phyloP scores from a whole-genome alignment of 129 eudicot species.

The Flaveria brownii region DNA sequence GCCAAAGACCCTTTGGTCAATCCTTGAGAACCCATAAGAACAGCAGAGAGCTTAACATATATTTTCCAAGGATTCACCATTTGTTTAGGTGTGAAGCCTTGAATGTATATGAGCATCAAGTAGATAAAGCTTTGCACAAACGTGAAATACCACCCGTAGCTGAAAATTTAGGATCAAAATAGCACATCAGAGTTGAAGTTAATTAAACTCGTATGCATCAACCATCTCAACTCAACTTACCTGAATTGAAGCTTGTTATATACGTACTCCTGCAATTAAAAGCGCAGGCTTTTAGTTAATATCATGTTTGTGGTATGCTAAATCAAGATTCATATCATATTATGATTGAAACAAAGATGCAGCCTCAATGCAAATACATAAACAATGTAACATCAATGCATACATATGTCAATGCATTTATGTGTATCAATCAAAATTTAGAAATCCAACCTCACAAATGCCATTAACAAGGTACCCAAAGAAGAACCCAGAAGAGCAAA shows the following conservation, averaged over 20 bases:
- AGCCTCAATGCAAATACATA: neutral
- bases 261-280: conserved; percentile 49
- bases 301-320: neutral
- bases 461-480: conserved; percentile 76
- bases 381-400: neutral
- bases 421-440: neutral
- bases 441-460: conserved; percentile 44
- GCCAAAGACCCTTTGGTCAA: conserved; percentile 80
- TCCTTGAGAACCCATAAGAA: conserved; percentile 81
- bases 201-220: neutral
- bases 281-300: neutral
- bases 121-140: conserved; percentile 78
- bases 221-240: conserved; percentile 19
- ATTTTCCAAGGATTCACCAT: conserved; percentile 41
- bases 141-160: conserved; percentile 89
- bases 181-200: too few species aligned
- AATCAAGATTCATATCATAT: neutral
- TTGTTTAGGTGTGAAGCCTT: conserved; percentile 75
- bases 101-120: conserved; percentile 54
- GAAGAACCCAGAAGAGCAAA: conserved; percentile 40
- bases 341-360: neutral
- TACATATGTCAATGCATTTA: neutral
- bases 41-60: conserved; percentile 76
- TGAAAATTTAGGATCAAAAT: conserved; percentile 28
- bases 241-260: conserved; percentile 56